Conservation (phyloP, 148 eudicot genomes). For the Dysphania ambrosioides region DNA sequence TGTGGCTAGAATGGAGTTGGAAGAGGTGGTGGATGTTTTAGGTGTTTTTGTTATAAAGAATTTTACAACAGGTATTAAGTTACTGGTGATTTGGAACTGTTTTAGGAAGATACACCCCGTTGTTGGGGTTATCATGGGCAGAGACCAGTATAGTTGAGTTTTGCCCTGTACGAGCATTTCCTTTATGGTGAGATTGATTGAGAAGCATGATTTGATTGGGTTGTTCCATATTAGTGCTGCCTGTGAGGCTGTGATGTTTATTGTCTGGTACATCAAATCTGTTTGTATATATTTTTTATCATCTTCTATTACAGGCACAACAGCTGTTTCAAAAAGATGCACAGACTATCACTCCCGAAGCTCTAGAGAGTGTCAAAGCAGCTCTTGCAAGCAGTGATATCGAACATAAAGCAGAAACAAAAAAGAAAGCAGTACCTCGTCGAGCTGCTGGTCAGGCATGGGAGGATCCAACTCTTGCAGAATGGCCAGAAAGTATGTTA, state of each 20-base stretch:
- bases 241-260: neutral
- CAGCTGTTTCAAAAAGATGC: conserved; percentile 92
- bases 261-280: neutral
- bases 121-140: too few species aligned
- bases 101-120: too few species aligned
- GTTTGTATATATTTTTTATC: neutral
- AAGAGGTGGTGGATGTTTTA: too few species aligned
- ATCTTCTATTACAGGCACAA: conserved; percentile 58
- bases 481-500: conserved; percentile 99
- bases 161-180: too few species aligned
- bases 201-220: neutral
- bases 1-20: too few species aligned
- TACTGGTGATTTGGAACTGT: too few species aligned
- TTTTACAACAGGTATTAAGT: too few species aligned
- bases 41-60: too few species aligned
- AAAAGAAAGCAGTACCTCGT: conserved; percentile 89
- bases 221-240: too few species aligned
- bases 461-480: conserved; percentile 98
- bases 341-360: conserved; percentile 87
- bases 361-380: conserved; percentile 91
- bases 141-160: too few species aligned
- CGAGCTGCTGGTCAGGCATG: conserved; percentile 93
- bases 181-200: neutral
- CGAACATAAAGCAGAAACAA: conserved; percentile 86
- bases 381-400: conserved; percentile 91